Evolutionary conservation across 2,329 filamentous ascomycete species (phyloP).

Genomic region (Fusarium udum): DNA sequence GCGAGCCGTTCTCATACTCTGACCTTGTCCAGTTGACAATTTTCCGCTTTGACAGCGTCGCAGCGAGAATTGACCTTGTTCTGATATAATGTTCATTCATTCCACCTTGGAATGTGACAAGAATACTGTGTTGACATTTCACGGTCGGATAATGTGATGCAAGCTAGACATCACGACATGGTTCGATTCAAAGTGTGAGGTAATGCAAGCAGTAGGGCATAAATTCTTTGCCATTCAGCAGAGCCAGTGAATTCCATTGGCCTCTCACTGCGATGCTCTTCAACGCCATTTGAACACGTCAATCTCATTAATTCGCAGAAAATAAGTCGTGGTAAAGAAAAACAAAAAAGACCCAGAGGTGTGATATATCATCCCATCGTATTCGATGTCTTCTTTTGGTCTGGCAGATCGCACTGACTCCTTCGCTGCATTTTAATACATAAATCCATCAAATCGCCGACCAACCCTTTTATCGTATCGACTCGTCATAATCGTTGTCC

Average conservation of each 20-base stretch:
- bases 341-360: not conserved
- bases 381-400: not conserved
- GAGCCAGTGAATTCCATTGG: not conserved
- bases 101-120: too few relatives aligned
- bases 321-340: fast-evolving
- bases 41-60: too few relatives aligned
- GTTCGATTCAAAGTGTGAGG: fast-evolving
- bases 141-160: too few relatives aligned
- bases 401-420: not conserved
- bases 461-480: not conserved
- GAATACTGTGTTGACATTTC: too few relatives aligned
- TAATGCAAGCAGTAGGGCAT: not conserved
- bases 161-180: not conserved
- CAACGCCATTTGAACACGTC: not conserved
- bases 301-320: too few relatives aligned
- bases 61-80: too few relatives aligned
- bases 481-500: not conserved
- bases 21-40: not conserved
- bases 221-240: too few relatives aligned
- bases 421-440: not conserved
- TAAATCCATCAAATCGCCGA: too few relatives aligned
- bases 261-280: fast-evolving
- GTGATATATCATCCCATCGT: not conserved
- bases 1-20: too few relatives aligned
- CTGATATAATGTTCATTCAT: too few relatives aligned